Evolutionary conservation across 2,329 filamentous ascomycete genomes (phyloP).

Genomic region (Blastomyces silverae): DNA sequence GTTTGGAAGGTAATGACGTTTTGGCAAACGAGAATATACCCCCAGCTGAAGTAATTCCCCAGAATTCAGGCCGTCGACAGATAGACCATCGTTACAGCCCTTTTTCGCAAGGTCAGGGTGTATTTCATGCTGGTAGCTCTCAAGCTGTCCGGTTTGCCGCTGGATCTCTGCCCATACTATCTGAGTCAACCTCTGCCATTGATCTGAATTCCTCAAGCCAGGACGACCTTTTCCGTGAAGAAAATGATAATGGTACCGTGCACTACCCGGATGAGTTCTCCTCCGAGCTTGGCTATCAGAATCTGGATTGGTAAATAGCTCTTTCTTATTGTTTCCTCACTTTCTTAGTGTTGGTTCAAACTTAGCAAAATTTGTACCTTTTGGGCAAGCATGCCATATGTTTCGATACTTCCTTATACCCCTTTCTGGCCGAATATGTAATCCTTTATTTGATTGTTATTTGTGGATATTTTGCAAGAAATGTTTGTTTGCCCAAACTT

Average conservation of each 20-base stretch:
- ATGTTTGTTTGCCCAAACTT: not conserved
- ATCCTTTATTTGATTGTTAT: not conserved
- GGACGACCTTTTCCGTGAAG: not conserved
- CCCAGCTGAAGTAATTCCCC: not conserved
- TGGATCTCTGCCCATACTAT: not conserved
- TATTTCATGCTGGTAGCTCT: not conserved
- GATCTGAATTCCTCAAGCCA: not conserved
- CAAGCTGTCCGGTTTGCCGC: not conserved
- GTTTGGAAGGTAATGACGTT: not conserved
- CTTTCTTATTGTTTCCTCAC: not conserved
- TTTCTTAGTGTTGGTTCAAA: not conserved
- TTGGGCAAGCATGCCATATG: not conserved
- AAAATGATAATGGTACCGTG: not conserved
- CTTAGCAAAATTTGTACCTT: not conserved
- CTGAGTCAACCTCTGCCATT: not conserved
- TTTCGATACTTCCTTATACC: not conserved
- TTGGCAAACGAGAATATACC: not conserved
- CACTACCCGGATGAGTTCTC: not conserved
- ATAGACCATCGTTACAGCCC: not conserved
- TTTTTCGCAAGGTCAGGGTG: not conserved
- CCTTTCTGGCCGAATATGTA: not conserved
- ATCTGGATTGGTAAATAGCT: constrained; percentile 4
- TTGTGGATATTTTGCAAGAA: not conserved
- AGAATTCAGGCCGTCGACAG: not conserved
- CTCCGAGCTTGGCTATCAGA: not conserved